Conservation (phyloP, 129 eudicot genomes). For the Centella asiatica region DNA sequence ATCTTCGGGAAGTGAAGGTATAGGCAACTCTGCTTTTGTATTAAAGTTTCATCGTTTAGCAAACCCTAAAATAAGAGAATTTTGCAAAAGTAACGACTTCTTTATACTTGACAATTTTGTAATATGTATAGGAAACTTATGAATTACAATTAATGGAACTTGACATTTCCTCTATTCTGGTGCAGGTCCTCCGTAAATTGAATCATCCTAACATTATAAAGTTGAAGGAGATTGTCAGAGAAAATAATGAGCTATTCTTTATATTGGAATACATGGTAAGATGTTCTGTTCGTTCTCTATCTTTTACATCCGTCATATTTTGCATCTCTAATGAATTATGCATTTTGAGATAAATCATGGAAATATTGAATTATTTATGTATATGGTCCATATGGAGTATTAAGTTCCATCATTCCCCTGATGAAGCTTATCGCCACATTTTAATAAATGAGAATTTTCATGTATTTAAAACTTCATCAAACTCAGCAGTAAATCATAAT, state of each 20-base stretch:
- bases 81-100: background rate
- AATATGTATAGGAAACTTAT: background rate
- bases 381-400: too few relatives aligned
- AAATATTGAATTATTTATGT: too few relatives aligned
- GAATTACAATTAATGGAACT: background rate
- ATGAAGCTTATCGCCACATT: too few relatives aligned
- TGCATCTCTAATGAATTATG: background rate
- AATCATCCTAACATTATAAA: conserved; percentile 92
- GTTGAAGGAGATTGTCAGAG: conserved; percentile 82
- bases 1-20: conserved; percentile 95
- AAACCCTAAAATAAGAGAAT: background rate
- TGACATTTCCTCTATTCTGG: background rate
- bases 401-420: too few relatives aligned
- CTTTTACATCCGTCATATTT: background rate
- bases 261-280: conserved; percentile 94
- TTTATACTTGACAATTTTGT: background rate
- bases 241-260: conserved; percentile 82
- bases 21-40: conserved; percentile 16
- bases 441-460: too few relatives aligned
- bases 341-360: too few relatives aligned
- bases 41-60: conserved; percentile 3
- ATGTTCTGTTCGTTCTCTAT: background rate
- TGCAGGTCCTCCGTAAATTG: conserved; percentile 77
- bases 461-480: too few relatives aligned
- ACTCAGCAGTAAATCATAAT: too few relatives aligned